These are phyloP conservation scores for Lactifluus echinatus DNA, from an alignment of 768 basidiomycete genomes.

Conservation along the genomic window DNA sequence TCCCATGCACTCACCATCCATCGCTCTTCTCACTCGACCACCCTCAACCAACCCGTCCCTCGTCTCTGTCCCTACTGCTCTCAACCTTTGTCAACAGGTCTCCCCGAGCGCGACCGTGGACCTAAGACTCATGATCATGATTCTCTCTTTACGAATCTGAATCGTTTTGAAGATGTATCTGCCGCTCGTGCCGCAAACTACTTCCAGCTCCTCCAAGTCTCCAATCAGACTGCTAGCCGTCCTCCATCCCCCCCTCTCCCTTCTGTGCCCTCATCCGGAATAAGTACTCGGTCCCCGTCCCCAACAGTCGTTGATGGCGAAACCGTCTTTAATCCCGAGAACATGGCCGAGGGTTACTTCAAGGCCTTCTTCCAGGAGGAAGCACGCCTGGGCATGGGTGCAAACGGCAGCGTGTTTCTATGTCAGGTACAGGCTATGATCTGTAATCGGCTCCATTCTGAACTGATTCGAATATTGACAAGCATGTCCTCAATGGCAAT, in stretches of 20 bases:
- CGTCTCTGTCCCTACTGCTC: constrained; percentile 68
- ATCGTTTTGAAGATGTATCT: constrained; percentile 17
- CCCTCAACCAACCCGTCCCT: not conserved
- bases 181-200: constrained; percentile 61
- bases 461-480: not conserved
- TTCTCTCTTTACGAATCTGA: not conserved
- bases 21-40: constrained; percentile 14
- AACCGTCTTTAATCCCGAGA: constrained; percentile 49
- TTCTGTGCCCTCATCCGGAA: constrained; percentile 22
- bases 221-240: constrained; percentile 54
- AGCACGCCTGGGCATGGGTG: constrained; percentile 86
- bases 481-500: constrained; percentile 87
- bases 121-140: constrained; percentile 29
- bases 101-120: constrained; percentile 23
- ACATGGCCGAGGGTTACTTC: constrained; percentile 90
- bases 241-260: constrained; percentile 40
- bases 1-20: constrained; percentile 74
- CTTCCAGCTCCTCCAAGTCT: constrained; percentile 65
- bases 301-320: not conserved
- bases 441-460: not conserved
- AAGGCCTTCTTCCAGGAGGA: constrained; percentile 90
- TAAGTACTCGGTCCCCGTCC: constrained; percentile 24
- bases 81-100: constrained; percentile 38
- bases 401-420: constrained; percentile 83
- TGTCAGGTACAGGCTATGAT: constrained; percentile 55